Conservation (phyloP, 1,284 basidiomycete genomes). For the Ustilago loliicola region DNA sequence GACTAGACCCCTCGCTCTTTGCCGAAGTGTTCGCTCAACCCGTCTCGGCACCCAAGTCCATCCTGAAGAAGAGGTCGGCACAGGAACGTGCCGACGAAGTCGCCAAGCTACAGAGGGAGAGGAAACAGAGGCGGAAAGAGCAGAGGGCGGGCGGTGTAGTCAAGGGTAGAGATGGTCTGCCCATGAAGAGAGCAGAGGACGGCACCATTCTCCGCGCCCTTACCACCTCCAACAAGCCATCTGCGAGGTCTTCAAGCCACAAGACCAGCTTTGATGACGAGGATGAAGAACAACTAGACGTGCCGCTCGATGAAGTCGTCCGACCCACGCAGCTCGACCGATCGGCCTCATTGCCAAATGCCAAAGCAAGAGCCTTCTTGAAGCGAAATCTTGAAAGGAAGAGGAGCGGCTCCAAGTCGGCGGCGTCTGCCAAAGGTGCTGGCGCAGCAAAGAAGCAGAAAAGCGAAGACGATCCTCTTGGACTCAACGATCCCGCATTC, state of each 20-base stretch:
- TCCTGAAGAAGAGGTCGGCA: constrained; percentile 49
- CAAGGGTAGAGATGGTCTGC: constrained; percentile 58
- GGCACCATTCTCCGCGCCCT: constrained; percentile 57
- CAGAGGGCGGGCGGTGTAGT: constrained; percentile 44
- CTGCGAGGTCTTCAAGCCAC: constrained; percentile 9
- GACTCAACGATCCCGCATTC: constrained; percentile 65
- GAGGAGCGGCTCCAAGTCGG: constrained; percentile 2
- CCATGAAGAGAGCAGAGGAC: constrained; percentile 52
- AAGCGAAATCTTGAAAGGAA: constrained; percentile 46
- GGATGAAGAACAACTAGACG: constrained; percentile 27
- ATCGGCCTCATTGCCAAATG: constrained; percentile 46
- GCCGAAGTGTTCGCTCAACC: constrained; percentile 53
- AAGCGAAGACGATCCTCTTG: constrained; percentile 61
- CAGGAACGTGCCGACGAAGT: constrained; percentile 38
- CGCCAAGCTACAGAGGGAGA: constrained; percentile 22
- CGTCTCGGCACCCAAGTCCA: constrained; percentile 41
- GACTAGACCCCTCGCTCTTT: constrained; percentile 63
- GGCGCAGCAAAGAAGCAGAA: constrained; percentile 27
- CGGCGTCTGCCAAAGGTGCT: constrained; percentile 12
- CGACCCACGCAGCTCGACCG: constrained; percentile 47
- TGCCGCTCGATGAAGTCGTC: constrained; percentile 38
- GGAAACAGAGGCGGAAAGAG: constrained; percentile 29
- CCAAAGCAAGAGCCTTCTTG: constrained; percentile 54
- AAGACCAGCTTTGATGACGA: constrained; percentile 50
- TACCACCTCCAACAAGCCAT: constrained; percentile 11